phyloP scores from a whole-genome alignment of 1,284 basidiomycete species.

The Leccinum ponderosum region DNA sequence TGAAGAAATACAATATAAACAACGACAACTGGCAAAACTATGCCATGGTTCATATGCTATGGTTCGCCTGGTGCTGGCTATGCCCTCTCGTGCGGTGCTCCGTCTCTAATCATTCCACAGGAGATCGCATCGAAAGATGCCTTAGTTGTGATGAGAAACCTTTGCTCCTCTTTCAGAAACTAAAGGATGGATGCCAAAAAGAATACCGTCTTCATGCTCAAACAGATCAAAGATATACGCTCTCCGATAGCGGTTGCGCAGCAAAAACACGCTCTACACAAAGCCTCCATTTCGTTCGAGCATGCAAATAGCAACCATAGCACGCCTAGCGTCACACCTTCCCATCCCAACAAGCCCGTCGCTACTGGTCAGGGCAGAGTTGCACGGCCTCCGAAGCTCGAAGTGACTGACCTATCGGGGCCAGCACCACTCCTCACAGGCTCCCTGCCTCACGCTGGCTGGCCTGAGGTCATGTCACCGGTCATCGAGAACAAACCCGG shows the following conservation, averaged over 20 bases:
- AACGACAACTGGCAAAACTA: slow-evolving; percentile 99
- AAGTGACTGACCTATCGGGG: slow-evolving; percentile 55
- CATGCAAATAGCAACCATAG: slow-evolving; percentile 16
- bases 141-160: slow-evolving; percentile 98
- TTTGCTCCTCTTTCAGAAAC: slow-evolving; percentile 91
- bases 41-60: slow-evolving; percentile 98
- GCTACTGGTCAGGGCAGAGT: slow-evolving; percentile 38
- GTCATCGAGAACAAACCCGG: slow-evolving; percentile 50
- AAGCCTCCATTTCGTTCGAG: slow-evolving; percentile 51
- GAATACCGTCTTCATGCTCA: slow-evolving; percentile 98
- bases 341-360: slow-evolving; percentile 24
- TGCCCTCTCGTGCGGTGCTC: neutral
- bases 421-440: slow-evolving; percentile 48
- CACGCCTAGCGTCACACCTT: slow-evolving; percentile 22
- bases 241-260: slow-evolving; percentile 95
- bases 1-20: slow-evolving; percentile 99
- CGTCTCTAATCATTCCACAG: slow-evolving; percentile 35
- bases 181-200: slow-evolving; percentile 91
- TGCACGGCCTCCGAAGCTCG: slow-evolving; percentile 61
- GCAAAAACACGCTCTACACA: slow-evolving; percentile 87
- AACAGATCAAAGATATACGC: slow-evolving; percentile 97
- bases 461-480: slow-evolving; percentile 75
- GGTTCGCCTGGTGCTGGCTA: slow-evolving; percentile 73
- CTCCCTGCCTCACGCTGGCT: slow-evolving; percentile 61
- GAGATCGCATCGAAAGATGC: slow-evolving; percentile 87